These are phyloP conservation scores for Geranium brycei DNA, from an alignment of 345 rosid species.

Conservation along the genomic window DNA sequence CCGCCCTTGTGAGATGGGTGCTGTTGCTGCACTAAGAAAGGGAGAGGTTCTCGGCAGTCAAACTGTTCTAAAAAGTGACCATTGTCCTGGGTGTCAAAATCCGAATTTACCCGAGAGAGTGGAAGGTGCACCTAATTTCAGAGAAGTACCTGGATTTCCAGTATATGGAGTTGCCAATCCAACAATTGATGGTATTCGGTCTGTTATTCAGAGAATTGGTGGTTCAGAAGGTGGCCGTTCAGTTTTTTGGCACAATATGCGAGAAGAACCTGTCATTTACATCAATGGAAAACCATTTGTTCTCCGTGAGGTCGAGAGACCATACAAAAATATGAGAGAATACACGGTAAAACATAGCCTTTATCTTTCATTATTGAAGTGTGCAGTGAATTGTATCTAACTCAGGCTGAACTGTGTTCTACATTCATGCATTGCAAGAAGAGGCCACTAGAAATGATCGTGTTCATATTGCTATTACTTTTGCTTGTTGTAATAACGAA, in stretches of 20 bases:
- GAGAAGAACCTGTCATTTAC: constrained; percentile 98
- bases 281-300: constrained; percentile 95
- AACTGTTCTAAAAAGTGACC: constrained; percentile 95
- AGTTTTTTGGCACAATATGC: constrained; percentile 93
- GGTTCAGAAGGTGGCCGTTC: constrained; percentile 65
- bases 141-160: constrained; percentile 93
- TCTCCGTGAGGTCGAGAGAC: constrained; percentile 94
- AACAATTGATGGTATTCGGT: constrained; percentile 75
- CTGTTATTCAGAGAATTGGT: constrained; percentile 78
- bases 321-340: constrained; percentile 90
- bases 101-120: constrained; percentile 69
- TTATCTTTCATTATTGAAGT: not conserved
- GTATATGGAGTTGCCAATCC: constrained; percentile 99
- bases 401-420: not conserved
- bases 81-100: constrained; percentile 91
- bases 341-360: constrained; percentile 47
- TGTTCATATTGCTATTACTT: not conserved
- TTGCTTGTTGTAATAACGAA: not conserved
- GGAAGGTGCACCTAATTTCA: constrained; percentile 97
- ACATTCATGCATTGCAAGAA: not conserved
- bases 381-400: no score
- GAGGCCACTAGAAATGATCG: not conserved
- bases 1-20: constrained; percentile 82
- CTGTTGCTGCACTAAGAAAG: constrained; percentile 76
- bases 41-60: constrained; percentile 96